Percentiles rank a stretch among this genome's conserved stretches.
Evolutionary conservation across 78 protist genomes (phyloP).

Genomic region (Monocercomonoides exilis): DNA sequence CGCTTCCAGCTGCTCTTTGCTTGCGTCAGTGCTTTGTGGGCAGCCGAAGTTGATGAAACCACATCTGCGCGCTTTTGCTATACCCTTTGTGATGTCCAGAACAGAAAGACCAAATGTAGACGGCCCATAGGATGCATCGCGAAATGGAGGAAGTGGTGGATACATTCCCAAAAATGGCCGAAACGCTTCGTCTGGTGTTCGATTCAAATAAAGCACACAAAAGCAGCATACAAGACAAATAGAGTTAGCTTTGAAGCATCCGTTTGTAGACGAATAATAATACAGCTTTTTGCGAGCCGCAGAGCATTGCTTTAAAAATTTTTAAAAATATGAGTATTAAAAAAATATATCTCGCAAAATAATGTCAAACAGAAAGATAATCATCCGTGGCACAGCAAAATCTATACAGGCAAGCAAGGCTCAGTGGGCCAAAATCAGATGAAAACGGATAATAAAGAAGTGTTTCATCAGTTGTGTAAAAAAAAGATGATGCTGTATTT

Average conservation of each 20-base stretch:
- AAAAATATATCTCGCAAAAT: too few species aligned
- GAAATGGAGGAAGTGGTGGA: slow-evolving; percentile 53
- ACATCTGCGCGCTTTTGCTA: slow-evolving; percentile 19
- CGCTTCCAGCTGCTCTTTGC: too few species aligned
- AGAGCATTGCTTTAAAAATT: too few species aligned
- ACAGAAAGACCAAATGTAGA: slow-evolving; percentile 39
- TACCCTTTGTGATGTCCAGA: slow-evolving; percentile 32
- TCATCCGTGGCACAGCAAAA: too few species aligned
- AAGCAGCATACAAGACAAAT: neutral
- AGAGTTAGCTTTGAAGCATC: slow-evolving; percentile 15
- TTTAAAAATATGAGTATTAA: too few species aligned
- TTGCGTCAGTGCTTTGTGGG: neutral
- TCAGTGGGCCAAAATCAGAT: too few species aligned
- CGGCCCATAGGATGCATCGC: slow-evolving; percentile 64
- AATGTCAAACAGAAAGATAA: too few species aligned
- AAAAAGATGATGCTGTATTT: too few species aligned
- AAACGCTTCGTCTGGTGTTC: slow-evolving; percentile 36
- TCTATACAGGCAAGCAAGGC: too few species aligned
- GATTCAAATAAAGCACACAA: neutral
- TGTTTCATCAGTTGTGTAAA: too few species aligned
- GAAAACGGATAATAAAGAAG: too few species aligned
- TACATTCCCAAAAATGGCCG: neutral
- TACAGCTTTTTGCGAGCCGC: neutral
- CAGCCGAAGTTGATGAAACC: slow-evolving; percentile 31
- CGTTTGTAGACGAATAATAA: neutral